Percentiles rank a stretch among this genome's conserved stretches.
Evolutionary conservation across 768 basidiomycete genomes (phyloP).

Genomic region (Mrakia gelida): DNA sequence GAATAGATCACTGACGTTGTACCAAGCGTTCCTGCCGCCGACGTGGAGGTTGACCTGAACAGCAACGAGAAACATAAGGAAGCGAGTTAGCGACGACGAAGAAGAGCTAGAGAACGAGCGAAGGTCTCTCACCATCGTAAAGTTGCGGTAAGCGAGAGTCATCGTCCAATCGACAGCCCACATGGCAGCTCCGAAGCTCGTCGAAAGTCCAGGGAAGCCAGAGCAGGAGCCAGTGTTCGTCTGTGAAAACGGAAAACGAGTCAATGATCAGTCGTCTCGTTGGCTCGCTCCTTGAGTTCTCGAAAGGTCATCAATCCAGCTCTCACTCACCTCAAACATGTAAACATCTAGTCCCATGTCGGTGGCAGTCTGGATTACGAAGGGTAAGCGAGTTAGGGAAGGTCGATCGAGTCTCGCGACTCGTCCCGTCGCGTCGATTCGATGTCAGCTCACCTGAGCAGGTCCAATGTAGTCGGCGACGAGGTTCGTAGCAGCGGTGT

Average conservation of each 20-base stretch:
- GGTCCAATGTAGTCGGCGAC: neutral
- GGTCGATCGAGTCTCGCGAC: too few relatives aligned
- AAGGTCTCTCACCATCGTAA: constrained; percentile 39
- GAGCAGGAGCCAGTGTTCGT: constrained; percentile 58
- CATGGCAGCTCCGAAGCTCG: constrained; percentile 11
- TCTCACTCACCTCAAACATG: constrained; percentile 49
- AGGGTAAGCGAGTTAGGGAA: too few relatives aligned
- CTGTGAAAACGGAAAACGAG: constrained; percentile 55
- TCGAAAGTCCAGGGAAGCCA: constrained; percentile 53
- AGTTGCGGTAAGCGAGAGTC: constrained; percentile 57
- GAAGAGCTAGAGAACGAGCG: too few relatives aligned
- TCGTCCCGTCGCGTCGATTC: too few relatives aligned
- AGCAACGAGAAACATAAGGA: too few relatives aligned
- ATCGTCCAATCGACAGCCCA: constrained; percentile 55
- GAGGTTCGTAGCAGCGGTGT: constrained; percentile 2
- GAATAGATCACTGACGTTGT: constrained; percentile 46
- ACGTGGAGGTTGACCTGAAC: constrained; percentile 52
- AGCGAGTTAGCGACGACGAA: too few relatives aligned
- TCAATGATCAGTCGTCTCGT: too few relatives aligned
- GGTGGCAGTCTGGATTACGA: neutral
- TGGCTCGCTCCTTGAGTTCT: too few relatives aligned
- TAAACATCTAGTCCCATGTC: neutral
- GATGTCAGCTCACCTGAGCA: too few relatives aligned
- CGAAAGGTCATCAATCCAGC: too few relatives aligned
- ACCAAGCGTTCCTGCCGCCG: constrained; percentile 51